Evolutionary conservation across 495 filamentous ascomycete species (phyloP).

Genomic region (Tuber magnatum): DNA sequence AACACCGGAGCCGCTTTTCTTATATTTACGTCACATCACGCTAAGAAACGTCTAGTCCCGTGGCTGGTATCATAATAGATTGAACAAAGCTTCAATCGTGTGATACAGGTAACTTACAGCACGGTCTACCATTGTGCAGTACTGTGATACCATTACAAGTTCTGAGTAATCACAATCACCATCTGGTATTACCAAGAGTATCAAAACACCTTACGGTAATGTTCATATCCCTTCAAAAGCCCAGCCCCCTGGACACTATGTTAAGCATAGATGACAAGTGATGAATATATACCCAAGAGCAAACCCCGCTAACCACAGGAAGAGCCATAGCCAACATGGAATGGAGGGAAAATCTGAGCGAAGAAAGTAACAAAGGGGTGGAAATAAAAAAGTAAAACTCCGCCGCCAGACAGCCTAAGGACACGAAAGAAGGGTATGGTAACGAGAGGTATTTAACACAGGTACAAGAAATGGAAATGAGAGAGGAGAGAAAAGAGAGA

Average conservation of each 20-base stretch:
- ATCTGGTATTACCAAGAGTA: neutral
- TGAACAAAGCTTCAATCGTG: neutral
- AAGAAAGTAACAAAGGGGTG: neutral
- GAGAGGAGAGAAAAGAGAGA: neutral
- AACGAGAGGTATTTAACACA: conserved; percentile 5
- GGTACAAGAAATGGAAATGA: conserved; percentile 1
- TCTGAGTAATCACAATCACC: neutral
- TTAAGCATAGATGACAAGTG: neutral
- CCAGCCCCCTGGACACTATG: neutral
- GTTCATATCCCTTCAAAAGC: neutral
- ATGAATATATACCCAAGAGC: neutral
- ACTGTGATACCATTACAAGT: neutral
- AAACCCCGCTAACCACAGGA: neutral
- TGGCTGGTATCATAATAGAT: neutral
- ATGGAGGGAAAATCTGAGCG: neutral
- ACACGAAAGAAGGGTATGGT: conserved; percentile 3
- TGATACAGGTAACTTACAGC: too few relatives aligned
- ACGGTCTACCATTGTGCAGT: too few relatives aligned
- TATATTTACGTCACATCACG: neutral
- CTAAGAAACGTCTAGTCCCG: neutral
- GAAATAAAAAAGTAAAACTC: conserved; percentile 3
- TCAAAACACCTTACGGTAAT: neutral
- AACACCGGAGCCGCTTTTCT: neutral
- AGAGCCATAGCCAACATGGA: neutral
- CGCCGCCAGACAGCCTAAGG: conserved; percentile 1